Conservation (phyloP, 2,329 filamentous ascomycete genomes). For the Onygenales sp. region DNA sequence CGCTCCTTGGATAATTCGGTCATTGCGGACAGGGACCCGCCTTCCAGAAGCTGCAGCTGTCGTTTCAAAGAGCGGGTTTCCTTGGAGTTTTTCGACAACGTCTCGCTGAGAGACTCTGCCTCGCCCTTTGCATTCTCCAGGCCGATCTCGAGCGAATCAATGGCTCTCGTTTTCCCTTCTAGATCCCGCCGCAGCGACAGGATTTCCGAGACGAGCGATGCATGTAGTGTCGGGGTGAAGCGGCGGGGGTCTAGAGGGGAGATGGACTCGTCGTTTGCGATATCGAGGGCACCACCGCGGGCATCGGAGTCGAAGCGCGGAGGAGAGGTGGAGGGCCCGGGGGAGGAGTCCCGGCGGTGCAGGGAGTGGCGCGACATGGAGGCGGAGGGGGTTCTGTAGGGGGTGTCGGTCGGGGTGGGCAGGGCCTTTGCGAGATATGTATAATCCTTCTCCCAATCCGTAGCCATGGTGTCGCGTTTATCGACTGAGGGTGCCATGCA, state of each 20-base stretch:
- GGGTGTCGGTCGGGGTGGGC: constrained; percentile 62
- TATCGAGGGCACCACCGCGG: constrained; percentile 26
- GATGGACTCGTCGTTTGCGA: constrained; percentile 52
- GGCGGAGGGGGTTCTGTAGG: constrained; percentile 54
- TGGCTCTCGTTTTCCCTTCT: constrained; percentile 77
- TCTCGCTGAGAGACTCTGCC: constrained; percentile 59
- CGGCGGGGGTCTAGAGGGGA: constrained; percentile 76
- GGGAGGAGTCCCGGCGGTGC: constrained; percentile 56
- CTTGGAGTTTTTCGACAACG: constrained; percentile 55
- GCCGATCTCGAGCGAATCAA: constrained; percentile 71
- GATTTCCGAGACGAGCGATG: constrained; percentile 90
- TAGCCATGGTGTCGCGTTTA: constrained; percentile 19
- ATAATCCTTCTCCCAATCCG: constrained; percentile 39
- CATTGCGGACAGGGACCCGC: constrained; percentile 75
- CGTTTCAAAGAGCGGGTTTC: constrained; percentile 74
- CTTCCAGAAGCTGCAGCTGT: constrained; percentile 78
- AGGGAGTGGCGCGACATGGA: constrained; percentile 52
- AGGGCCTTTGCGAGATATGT: constrained; percentile 50
- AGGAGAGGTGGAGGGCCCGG: constrained; percentile 55
- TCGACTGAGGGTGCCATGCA: not conserved
- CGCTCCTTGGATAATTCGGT: constrained; percentile 76
- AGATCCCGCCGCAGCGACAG: constrained; percentile 76
- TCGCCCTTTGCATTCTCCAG: constrained; percentile 65
- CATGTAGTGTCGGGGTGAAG: constrained; percentile 91
- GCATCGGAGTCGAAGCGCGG: constrained; percentile 37